These are phyloP conservation scores for Naganishia friedmannii DNA, from an alignment of 768 basidiomycete species.

Conservation along the genomic window DNA sequence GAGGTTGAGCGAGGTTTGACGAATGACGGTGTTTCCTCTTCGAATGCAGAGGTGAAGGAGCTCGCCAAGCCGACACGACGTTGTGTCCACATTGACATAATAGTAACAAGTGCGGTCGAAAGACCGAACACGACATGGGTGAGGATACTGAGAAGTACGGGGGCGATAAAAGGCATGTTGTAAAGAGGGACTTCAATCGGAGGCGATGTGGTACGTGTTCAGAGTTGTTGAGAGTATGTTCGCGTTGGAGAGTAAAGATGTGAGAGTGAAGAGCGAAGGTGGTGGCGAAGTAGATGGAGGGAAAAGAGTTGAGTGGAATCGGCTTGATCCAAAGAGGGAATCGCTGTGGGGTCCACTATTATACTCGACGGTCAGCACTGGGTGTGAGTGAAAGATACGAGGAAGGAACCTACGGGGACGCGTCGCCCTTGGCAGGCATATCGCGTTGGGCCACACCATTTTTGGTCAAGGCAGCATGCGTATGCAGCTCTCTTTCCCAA, in stretches of 20 bases:
- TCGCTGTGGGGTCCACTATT: neutral
- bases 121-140: slow-evolving; percentile 22
- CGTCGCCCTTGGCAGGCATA: neutral
- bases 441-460: neutral
- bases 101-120: slow-evolving; percentile 15
- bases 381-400: neutral
- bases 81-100: slow-evolving; percentile 32
- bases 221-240: neutral
- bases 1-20: slow-evolving; percentile 9
- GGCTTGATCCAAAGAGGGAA: neutral
- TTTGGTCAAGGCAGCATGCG: neutral
- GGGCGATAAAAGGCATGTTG: slow-evolving; percentile 27
- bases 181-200: neutral
- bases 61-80: slow-evolving; percentile 27
- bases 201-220: neutral
- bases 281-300: neutral
- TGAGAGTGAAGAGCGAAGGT: neutral
- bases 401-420: neutral
- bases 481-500: neutral
- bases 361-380: neutral
- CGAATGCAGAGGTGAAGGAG: slow-evolving; percentile 12
- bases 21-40: slow-evolving; percentile 2
- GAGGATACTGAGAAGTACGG: slow-evolving; percentile 23
- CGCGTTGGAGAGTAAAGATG: neutral
- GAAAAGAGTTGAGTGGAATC: neutral